Evolutionary conservation across 1,284 basidiomycete species (phyloP).

Genomic region (Rhodotorula sp.): DNA sequence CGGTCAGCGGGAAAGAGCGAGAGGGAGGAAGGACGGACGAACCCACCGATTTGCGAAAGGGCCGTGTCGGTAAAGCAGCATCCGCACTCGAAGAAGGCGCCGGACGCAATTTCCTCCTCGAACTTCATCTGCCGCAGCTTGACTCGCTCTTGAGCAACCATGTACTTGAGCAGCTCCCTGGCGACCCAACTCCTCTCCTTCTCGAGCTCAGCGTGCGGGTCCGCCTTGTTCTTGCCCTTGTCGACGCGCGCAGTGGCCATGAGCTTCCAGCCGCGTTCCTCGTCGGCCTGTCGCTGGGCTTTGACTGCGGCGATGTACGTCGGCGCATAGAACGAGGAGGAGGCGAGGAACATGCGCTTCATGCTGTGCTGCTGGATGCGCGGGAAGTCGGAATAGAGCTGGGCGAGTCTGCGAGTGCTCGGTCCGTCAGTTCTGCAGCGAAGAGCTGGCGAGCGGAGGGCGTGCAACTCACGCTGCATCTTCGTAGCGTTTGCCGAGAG

Average conservation of each 20-base stretch:
- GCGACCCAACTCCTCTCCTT: constrained; percentile 30
- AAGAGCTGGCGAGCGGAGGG: background rate
- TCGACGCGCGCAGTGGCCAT: background rate
- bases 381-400: constrained; percentile 28
- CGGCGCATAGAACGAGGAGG: constrained; percentile 23
- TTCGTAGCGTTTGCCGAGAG: constrained; percentile 3
- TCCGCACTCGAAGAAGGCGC: constrained; percentile 43
- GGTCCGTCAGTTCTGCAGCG: background rate
- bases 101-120: constrained; percentile 31
- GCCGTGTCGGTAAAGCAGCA: constrained; percentile 43
- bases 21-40: background rate
- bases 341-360: constrained; percentile 9
- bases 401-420: constrained; percentile 14
- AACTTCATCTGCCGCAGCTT: constrained; percentile 1
- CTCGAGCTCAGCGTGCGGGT: constrained; percentile 15
- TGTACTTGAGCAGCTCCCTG: background rate
- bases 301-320: constrained; percentile 13
- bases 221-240: constrained; percentile 24
- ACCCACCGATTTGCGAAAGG: constrained; percentile 25
- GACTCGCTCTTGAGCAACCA: background rate
- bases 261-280: constrained; percentile 13
- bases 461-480: constrained; percentile 19
- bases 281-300: background rate
- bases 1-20: background rate
- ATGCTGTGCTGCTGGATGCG: constrained; percentile 20